Evolutionary conservation across 805 yeast genomes (phyloP).

Genomic region (Yarrowia sp.): DNA sequence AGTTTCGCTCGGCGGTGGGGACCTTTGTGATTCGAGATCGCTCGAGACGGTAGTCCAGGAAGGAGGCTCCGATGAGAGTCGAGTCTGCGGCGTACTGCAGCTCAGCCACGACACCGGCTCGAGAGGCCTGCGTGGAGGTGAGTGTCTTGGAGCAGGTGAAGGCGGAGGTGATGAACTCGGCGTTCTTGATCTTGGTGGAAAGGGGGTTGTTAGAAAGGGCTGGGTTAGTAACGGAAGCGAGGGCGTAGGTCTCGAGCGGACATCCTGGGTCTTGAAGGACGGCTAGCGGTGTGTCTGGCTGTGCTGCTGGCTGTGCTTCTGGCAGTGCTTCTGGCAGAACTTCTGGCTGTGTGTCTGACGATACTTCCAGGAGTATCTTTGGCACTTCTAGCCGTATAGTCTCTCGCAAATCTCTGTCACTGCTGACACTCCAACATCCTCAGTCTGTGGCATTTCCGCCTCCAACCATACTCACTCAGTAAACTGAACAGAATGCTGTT

Average conservation of each 20-base stretch:
- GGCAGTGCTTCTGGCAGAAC: too few relatives aligned
- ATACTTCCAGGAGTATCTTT: too few relatives aligned
- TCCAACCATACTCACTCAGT: constrained; percentile 27
- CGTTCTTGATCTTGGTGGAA: constrained; percentile 38
- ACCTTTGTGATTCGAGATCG: constrained; percentile 53
- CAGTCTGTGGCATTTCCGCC: too few relatives aligned
- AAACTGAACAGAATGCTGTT: constrained; percentile 35
- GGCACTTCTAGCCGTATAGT: too few relatives aligned
- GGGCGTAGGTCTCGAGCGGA: too few relatives aligned
- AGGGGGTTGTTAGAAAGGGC: constrained; percentile 41
- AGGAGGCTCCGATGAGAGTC: constrained; percentile 51
- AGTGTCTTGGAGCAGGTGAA: constrained; percentile 44
- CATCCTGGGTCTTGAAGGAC: too few relatives aligned
- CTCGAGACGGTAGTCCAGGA: constrained; percentile 56
- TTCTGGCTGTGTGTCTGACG: too few relatives aligned
- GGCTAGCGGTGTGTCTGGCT: not conserved
- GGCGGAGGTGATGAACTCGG: constrained; percentile 41
- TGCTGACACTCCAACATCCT: not conserved
- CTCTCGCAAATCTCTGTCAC: not conserved
- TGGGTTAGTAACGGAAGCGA: constrained; percentile 22
- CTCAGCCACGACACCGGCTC: constrained; percentile 56
- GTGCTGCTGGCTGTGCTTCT: too few relatives aligned
- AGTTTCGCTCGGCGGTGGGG: constrained; percentile 53
- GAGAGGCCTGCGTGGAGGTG: constrained; percentile 42
- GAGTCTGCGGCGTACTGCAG: constrained; percentile 50